A percentile compares a stretch with the other conserved stretches of the same genome.
phyloP scores from a whole-genome alignment of 1,284 basidiomycete species.

The Heliocybe sulcata region DNA sequence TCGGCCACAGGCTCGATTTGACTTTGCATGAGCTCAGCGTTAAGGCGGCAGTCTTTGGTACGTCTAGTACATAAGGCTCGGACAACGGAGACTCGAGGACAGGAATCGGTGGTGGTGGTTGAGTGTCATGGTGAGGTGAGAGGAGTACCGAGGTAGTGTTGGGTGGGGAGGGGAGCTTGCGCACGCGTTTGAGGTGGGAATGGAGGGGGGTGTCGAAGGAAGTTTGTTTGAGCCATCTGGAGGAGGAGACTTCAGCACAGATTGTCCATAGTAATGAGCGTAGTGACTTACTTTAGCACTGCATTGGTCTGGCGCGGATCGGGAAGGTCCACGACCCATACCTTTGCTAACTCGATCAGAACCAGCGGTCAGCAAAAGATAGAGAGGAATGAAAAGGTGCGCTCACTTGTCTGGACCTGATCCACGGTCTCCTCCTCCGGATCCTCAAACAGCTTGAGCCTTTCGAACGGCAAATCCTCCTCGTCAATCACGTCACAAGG shows the following conservation, averaged over 20 bases:
- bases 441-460: conserved; percentile 46
- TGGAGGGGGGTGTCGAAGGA: conserved; percentile 55
- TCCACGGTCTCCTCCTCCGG: conserved; percentile 47
- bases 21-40: conserved; percentile 59
- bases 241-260: neutral
- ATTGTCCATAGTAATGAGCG: neutral
- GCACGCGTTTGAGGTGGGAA: conserved; percentile 76
- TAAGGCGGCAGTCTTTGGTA: conserved; percentile 70
- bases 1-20: conserved; percentile 79
- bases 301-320: conserved; percentile 54
- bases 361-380: no score
- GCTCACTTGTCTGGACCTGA: conserved; percentile 49
- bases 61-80: conserved; percentile 46
- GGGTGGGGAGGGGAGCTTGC: conserved; percentile 30
- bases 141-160: conserved; percentile 48
- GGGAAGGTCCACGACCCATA: conserved; percentile 85
- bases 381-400: neutral
- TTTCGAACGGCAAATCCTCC: conserved; percentile 54
- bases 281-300: conserved; percentile 55
- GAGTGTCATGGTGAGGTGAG: neutral
- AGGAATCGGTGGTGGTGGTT: conserved; percentile 22
- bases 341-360: conserved; percentile 44
- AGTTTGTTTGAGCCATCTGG: conserved; percentile 58
- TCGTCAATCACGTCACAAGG: conserved; percentile 41
- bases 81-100: conserved; percentile 31